Conservation (phyloP, 768 basidiomycete genomes). For the Leccinum rimulosum region DNA sequence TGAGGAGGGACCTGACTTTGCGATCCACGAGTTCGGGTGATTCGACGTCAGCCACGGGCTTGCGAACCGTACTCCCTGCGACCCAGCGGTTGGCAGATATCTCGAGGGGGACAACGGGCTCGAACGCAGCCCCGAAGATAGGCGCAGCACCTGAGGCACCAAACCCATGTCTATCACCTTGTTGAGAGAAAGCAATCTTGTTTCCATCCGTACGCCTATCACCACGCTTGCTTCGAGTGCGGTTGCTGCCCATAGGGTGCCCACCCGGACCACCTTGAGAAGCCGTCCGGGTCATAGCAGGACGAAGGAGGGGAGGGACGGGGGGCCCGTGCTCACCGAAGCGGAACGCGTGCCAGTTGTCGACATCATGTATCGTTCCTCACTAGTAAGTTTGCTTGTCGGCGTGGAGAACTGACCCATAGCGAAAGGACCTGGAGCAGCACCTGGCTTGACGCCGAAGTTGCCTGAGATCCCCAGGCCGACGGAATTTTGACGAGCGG, state of each 20-base stretch:
- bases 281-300: too few species aligned
- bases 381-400: too few species aligned
- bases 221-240: constrained; percentile 83
- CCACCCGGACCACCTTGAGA: too few species aligned
- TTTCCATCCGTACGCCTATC: constrained; percentile 63
- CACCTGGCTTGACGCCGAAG: constrained; percentile 32
- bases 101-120: constrained; percentile 77
- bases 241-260: too few species aligned
- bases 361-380: too few species aligned
- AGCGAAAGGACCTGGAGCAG: constrained; percentile 33
- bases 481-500: constrained; percentile 47
- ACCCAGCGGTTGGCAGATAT: constrained; percentile 84
- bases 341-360: too few species aligned
- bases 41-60: constrained; percentile 49
- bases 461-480: constrained; percentile 41
- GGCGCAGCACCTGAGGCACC: constrained; percentile 30
- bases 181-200: constrained; percentile 38
- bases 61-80: constrained; percentile 43
- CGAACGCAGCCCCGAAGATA: constrained; percentile 38
- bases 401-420: too few species aligned
- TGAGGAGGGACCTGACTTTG: constrained; percentile 88
- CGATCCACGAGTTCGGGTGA: constrained; percentile 87
- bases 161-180: constrained; percentile 38
- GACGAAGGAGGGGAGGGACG: too few species aligned
- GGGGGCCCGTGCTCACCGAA: too few species aligned